Percentiles rank a stretch among this genome's conserved stretches.
Conservation (phyloP, 805 yeast genomes). For the Saturnispora gosingensis region DNA sequence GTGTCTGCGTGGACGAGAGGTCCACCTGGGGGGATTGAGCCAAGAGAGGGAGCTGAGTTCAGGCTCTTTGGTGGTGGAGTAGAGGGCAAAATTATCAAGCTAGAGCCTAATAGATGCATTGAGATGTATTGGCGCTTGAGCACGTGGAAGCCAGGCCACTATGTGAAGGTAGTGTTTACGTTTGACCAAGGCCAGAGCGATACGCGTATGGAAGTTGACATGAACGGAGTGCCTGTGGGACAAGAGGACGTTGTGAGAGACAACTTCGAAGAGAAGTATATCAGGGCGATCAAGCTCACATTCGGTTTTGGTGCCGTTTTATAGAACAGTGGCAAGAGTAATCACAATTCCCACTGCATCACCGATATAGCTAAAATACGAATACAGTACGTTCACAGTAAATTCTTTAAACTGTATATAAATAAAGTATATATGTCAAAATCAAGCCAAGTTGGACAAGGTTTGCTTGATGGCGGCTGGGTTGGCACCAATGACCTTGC, state of each 20-base stretch:
- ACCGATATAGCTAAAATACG: too few relatives aligned
- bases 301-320: slow-evolving; percentile 95
- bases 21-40: slow-evolving; percentile 42
- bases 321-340: slow-evolving; percentile 21
- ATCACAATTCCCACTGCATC: too few relatives aligned
- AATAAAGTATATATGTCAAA: not conserved
- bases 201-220: slow-evolving; percentile 63
- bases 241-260: slow-evolving; percentile 81
- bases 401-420: not conserved
- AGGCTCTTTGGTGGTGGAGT: slow-evolving; percentile 83
- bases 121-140: slow-evolving; percentile 78
- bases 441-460: slow-evolving; percentile 26
- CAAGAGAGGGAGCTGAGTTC: slow-evolving; percentile 54
- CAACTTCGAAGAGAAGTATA: slow-evolving; percentile 84
- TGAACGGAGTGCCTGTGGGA: slow-evolving; percentile 90
- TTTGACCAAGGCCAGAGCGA: slow-evolving; percentile 77
- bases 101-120: slow-evolving; percentile 51
- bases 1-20: slow-evolving; percentile 91
- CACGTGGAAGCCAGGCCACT: slow-evolving; percentile 84
- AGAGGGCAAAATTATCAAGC: slow-evolving; percentile 53
- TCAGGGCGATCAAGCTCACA: slow-evolving; percentile 79
- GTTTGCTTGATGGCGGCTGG: slow-evolving; percentile 73
- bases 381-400: not conserved
- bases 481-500: slow-evolving; percentile 84
- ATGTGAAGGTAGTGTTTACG: slow-evolving; percentile 54